Evolutionary conservation across 352 stramenopile species (phyloP), one percentile per base, ranked within the genome.

Genomic region (Pythium volutum): DNA sequence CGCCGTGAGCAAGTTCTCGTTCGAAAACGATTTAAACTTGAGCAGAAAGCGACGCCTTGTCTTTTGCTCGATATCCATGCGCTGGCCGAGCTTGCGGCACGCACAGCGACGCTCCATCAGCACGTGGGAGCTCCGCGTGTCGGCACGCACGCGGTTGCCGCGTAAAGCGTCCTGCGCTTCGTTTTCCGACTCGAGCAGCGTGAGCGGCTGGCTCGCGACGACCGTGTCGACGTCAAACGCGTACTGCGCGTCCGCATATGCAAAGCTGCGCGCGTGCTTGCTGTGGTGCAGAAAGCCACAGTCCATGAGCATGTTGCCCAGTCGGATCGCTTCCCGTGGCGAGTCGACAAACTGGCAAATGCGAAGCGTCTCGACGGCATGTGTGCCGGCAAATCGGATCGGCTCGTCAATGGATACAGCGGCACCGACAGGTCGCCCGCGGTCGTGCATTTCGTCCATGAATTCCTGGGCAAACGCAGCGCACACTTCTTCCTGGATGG

Each of bases 401-500:
- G 16, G 36, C n/a, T 43, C 11, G n/a, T n/a, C n/a, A n/a, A n/a
- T n/a, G n/a, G n/a, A n/a, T n/a, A n/a, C n/a, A n/a, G n/a, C n/a
- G n/a, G n/a, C n/a, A n/a, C n/a, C n/a, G n/a, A n/a, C n/a, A n/a
- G 33, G 33, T 38, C 33, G 33, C 12, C n/a, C n/a, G 31, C 31
- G 3, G 33, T 78, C 74, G 4, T 77, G 53, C 4, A 88, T 55
- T 11, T 82, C 71, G 14, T 84, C 71, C 20, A 74, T 72, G 14
- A 91, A 29, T 16, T 85, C 67, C 10, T 71, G 48, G 1, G 80
- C 75, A n/a, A 89, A 72, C 14, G 66, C 55, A 5, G 76, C 67
- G 6, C 84, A 46, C 15, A 77, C 20, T 42, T 90, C 84, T 71
- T 90, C 81, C 58, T 93, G 81, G 16, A 93, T 73, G 9, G 0